Conservation (phyloP, 352 stramenopile genomes). For the Aphanomyces euteiches region DNA sequence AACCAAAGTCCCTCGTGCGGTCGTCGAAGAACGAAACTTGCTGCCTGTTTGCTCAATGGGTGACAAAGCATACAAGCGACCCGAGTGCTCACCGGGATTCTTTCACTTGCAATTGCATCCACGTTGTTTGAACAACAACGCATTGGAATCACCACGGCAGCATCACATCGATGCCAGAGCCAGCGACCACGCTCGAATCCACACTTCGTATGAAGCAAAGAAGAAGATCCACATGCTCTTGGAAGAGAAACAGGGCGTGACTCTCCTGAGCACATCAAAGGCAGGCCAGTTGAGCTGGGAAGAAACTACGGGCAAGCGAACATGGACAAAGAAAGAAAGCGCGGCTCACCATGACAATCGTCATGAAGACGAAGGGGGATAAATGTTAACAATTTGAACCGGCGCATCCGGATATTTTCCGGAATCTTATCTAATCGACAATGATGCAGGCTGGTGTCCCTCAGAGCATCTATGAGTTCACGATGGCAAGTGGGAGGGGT, state of each 20-base stretch:
- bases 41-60: conserved; percentile 4
- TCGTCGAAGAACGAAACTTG: conserved; percentile 22
- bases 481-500: conserved; percentile 36
- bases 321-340: conserved; percentile 16
- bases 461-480: conserved; percentile 48
- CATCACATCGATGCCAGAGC: not conserved
- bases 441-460: not conserved
- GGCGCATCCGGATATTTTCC: conserved; percentile 12
- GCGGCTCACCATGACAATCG: not conserved
- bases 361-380: conserved; percentile 6
- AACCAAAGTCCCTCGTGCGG: conserved; percentile 7
- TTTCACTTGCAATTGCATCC: conserved; percentile 27
- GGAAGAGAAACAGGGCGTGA: conserved; percentile 13
- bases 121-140: conserved; percentile 6
- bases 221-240: conserved; percentile 28
- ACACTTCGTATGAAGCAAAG: conserved; percentile 21
- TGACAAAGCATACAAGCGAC: conserved; percentile 25
- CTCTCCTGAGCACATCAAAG: conserved; percentile 18
- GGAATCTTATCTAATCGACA: not conserved
- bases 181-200: not conserved
- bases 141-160: not conserved
- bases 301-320: conserved; percentile 21
- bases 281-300: conserved; percentile 22
- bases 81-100: conserved; percentile 14
- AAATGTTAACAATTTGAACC: not conserved